Evolutionary conservation across 2,329 filamentous ascomycete species (phyloP), one percentile per base, ranked within the genome.

Genomic region (Pseudonectria buxi): DNA sequence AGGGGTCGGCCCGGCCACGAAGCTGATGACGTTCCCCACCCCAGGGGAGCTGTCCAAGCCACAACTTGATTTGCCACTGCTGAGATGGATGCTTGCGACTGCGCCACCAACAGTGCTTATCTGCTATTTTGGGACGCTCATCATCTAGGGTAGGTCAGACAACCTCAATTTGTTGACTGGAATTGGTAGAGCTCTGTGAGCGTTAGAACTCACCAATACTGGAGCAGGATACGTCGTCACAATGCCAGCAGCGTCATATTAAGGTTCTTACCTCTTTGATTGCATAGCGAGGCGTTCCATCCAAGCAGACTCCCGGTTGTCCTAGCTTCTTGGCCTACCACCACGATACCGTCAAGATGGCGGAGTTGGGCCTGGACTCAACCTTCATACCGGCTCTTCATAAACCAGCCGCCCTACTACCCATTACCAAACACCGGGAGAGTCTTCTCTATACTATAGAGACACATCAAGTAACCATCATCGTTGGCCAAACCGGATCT

Each of bases 401-500:
- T 62, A 95, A 92, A 55, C 89, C 90, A 1, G 67, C 87, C 4
- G 74, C 83, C 7, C 67, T 95, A 3, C 72, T 98, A 2, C 90
- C 92, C 1, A 95, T 98, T 43, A 78, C 89, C 24, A 83, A 84
- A 47, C 83, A 96, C 50, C 79, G 78, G 44, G 73, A 92, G 37
- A 78, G 72, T 35, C 68, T 98, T 2, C 73, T 95, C 3, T 96
- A 95, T 61, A 72, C 89, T 11, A 76, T 95, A 39, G 90, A 96
- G 58, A 88, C 78, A 7, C 78, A 78, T 45, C 82, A 85, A 0
- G 82, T 96, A 38, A 90, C 86, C 0, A 86, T 96, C 33, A 78
- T 96, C 10, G 80, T 96, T 36, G 92, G 90, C 7, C 88, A 95
- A 56, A 96, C 92, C 2, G 92, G 92, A 4, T 94, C 86, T 15